Conservation (phyloP, 2,329 filamentous ascomycete genomes). For the Xylaria sp. region DNA sequence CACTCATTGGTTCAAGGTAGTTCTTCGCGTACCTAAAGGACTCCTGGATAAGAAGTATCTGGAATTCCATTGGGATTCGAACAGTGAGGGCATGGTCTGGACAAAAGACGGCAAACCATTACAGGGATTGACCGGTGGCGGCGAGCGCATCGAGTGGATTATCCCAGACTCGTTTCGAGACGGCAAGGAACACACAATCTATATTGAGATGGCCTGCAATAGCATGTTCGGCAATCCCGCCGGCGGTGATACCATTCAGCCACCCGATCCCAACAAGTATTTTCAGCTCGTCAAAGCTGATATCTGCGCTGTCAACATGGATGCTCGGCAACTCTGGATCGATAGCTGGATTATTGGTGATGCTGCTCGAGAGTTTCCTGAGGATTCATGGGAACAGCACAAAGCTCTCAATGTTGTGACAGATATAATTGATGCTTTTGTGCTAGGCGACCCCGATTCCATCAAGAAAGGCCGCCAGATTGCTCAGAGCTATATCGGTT, state of each 20-base stretch:
- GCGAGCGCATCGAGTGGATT: slow-evolving; percentile 91
- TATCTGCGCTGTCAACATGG: slow-evolving; percentile 88
- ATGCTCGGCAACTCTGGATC: slow-evolving; percentile 83
- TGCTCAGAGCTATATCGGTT: slow-evolving; percentile 82
- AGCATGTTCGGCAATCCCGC: slow-evolving; percentile 96
- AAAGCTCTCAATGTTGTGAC: slow-evolving; percentile 85
- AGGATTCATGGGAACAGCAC: slow-evolving; percentile 89
- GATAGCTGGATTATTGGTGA: slow-evolving; percentile 98
- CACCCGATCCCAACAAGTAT: slow-evolving; percentile 84
- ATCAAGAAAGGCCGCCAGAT: slow-evolving; percentile 84
- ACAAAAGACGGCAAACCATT: slow-evolving; percentile 87
- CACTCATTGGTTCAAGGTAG: slow-evolving; percentile 95
- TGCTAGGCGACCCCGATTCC: slow-evolving; percentile 80
- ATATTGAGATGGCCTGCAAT: slow-evolving; percentile 99
- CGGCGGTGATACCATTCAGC: slow-evolving; percentile 86
- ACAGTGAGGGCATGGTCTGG: slow-evolving; percentile 96
- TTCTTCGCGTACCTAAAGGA: slow-evolving; percentile 78
- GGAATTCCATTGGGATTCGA: slow-evolving; percentile 96
- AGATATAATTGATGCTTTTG: slow-evolving; percentile 89
- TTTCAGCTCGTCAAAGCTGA: slow-evolving; percentile 81
- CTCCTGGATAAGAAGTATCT: slow-evolving; percentile 80
- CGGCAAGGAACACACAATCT: slow-evolving; percentile 87
- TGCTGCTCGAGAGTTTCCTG: slow-evolving; percentile 89
- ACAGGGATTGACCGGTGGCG: slow-evolving; percentile 90
- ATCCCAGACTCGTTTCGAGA: slow-evolving; percentile 84